These are phyloP conservation scores for Silene coronaria DNA, from an alignment of 179 eudicot species.

Conservation along the genomic window DNA sequence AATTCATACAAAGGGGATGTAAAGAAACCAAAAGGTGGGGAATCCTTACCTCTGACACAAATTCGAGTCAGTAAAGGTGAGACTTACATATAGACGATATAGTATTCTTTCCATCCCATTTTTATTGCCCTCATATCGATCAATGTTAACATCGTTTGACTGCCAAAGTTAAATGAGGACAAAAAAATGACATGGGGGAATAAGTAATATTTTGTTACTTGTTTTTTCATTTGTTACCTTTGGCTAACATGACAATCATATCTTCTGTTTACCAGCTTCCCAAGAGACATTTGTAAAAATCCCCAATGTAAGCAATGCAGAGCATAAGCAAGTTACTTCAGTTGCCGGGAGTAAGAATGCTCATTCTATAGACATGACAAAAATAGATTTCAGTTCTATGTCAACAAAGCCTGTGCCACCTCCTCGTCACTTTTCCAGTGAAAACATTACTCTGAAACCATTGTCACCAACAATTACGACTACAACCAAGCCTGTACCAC, in stretches of 20 bases:
- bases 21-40: slow-evolving; percentile 21
- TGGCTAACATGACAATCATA: background rate
- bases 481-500: slow-evolving; percentile 24
- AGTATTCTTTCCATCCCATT: background rate
- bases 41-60: slow-evolving; percentile 29
- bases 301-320: slow-evolving; percentile 14
- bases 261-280: slow-evolving; percentile 15
- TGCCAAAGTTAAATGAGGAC: too few relatives aligned
- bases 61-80: slow-evolving; percentile 29
- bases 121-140: background rate
- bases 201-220: background rate
- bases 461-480: slow-evolving; percentile 16
- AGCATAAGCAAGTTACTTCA: slow-evolving; percentile 24
- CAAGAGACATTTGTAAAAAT: slow-evolving; percentile 22
- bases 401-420: slow-evolving; percentile 36
- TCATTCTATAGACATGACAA: slow-evolving; percentile 47
- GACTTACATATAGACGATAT: background rate
- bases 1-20: slow-evolving; percentile 14
- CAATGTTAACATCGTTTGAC: background rate
- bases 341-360: slow-evolving; percentile 32
- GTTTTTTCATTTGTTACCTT: background rate
- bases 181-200: too few relatives aligned
- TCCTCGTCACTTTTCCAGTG: slow-evolving; percentile 33
- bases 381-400: slow-evolving; percentile 16
- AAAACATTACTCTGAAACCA: slow-evolving; percentile 32